Conservation (phyloP, 1,284 basidiomycete species). For the Cystobasidium sp. region DNA sequence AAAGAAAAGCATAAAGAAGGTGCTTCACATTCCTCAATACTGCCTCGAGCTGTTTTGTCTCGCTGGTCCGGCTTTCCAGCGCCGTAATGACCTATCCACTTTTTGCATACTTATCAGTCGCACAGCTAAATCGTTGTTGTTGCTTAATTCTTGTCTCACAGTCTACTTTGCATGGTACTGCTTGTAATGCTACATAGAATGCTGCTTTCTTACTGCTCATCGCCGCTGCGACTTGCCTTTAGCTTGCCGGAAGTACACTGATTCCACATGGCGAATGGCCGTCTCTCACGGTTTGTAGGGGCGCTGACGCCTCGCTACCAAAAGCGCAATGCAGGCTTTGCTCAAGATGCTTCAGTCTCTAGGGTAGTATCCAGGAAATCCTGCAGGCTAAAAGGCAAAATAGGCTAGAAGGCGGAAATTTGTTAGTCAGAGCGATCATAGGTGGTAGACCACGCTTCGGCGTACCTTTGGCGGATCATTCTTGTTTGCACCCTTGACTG, state of each 20-base stretch:
- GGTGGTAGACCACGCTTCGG: background rate
- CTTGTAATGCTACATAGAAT: too few species aligned
- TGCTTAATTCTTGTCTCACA: background rate
- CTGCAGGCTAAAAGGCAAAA: slow-evolving; percentile 24
- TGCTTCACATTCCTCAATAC: too few species aligned
- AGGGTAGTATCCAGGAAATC: slow-evolving; percentile 20
- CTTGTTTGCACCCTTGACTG: slow-evolving; percentile 27
- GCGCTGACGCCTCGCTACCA: background rate
- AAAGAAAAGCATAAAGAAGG: too few species aligned
- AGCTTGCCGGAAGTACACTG: too few species aligned
- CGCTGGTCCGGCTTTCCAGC: too few species aligned
- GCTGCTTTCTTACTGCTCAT: too few species aligned
- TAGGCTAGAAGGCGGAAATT: slow-evolving; percentile 4
- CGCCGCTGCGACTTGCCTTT: too few species aligned
- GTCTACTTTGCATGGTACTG: background rate
- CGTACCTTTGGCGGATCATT: slow-evolving; percentile 29
- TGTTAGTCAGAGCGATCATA: background rate
- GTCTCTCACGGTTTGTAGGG: background rate
- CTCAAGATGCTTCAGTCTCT: background rate
- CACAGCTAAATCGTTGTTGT: slow-evolving; percentile 10
- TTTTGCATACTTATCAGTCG: too few species aligned
- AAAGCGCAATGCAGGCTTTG: background rate
- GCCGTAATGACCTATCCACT: too few species aligned
- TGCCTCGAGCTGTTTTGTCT: too few species aligned
- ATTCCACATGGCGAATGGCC: too few species aligned